Evolutionary conservation across 2,329 filamentous ascomycete species (phyloP).

Genomic region (Pseudogymnoascus sp.): DNA sequence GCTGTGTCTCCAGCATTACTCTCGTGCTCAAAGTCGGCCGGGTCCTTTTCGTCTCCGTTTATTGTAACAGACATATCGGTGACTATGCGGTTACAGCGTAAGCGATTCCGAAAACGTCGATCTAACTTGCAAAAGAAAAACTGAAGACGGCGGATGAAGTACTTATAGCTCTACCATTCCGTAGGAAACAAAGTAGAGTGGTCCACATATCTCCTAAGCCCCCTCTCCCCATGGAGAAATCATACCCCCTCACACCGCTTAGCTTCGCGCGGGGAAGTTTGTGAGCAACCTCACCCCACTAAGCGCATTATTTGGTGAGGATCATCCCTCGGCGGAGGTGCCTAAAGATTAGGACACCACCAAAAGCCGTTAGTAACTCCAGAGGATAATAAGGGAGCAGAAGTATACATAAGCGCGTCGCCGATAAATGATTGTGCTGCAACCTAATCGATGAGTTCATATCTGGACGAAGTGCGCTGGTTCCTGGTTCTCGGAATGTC

Average conservation of each 20-base stretch:
- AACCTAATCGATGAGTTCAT: neutral
- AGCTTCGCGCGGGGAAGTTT: neutral
- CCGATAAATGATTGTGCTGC: neutral
- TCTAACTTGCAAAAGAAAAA: neutral
- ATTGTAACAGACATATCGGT: neutral
- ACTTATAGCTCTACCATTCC: neutral
- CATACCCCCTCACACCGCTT: neutral
- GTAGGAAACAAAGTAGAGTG: neutral
- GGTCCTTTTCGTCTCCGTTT: neutral
- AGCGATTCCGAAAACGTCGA: neutral
- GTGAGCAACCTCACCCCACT: neutral
- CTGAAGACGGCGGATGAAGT: neutral
- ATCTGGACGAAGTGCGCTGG: neutral
- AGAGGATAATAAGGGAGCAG: neutral
- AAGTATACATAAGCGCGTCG: neutral
- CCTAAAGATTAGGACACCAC: neutral
- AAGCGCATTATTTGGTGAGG: neutral
- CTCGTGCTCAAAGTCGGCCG: neutral
- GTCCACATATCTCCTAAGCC: neutral
- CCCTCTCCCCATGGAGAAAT: neutral
- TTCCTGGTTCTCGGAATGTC: neutral
- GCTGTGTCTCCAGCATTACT: neutral
- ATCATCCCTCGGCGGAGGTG: neutral
- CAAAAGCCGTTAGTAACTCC: neutral
- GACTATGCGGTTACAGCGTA: neutral